These are phyloP conservation scores for Deinandra increscens DNA, from an alignment of 129 eudicot species.

Conservation along the genomic window DNA sequence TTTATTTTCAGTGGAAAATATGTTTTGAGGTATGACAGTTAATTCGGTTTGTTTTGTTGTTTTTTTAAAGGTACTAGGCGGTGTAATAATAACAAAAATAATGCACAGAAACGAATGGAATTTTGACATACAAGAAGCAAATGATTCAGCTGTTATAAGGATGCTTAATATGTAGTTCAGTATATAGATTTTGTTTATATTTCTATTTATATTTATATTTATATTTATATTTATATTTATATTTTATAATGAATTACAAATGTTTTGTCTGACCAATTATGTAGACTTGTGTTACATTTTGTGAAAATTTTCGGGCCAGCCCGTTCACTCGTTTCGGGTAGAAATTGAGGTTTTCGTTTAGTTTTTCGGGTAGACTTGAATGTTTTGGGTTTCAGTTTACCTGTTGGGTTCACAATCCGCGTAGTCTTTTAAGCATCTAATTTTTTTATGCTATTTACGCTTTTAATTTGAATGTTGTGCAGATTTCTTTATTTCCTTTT, in stretches of 20 bases:
- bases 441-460: too few species aligned
- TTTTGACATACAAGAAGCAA: slow-evolving; percentile 23
- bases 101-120: slow-evolving; percentile 22
- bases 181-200: slow-evolving; percentile 12
- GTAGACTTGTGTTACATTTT: not conserved
- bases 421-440: too few species aligned
- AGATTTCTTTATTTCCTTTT: too few species aligned
- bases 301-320: too few species aligned
- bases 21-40: not conserved
- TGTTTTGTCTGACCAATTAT: not conserved
- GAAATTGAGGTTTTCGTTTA: too few species aligned
- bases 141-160: slow-evolving; percentile 1
- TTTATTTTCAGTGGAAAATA: not conserved
- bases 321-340: too few species aligned
- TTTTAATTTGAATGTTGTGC: too few species aligned
- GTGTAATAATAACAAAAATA: slow-evolving; percentile 14
- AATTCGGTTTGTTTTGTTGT: not conserved
- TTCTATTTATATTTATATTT: too few species aligned
- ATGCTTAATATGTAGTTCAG: slow-evolving; percentile 17
- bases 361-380: too few species aligned
- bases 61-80: not conserved
- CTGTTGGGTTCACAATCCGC: too few species aligned
- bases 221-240: not conserved
- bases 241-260: not conserved
- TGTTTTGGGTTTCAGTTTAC: too few species aligned